A percentile compares a stretch with the other conserved stretches of the same genome.
Conservation (phyloP, 805 yeast genomes). For the Wickerhamiella alocasiicola region DNA sequence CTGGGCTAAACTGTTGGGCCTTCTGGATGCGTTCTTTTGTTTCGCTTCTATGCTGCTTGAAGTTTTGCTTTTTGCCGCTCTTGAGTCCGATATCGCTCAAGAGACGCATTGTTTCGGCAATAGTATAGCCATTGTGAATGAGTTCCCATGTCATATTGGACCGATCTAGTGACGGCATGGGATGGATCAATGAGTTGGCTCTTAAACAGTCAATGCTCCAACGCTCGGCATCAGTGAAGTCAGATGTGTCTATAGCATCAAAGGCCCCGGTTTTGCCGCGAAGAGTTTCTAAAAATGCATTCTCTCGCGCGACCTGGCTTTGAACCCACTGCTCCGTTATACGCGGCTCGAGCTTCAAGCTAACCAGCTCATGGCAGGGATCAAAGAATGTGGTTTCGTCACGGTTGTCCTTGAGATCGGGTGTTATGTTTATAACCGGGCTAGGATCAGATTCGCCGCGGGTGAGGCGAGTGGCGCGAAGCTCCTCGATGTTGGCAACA, state of each 20-base stretch:
- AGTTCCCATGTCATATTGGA: constrained; percentile 20
- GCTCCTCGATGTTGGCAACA: constrained; percentile 23
- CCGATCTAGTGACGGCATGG: neutral
- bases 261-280: neutral
- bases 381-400: constrained; percentile 38
- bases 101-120: constrained; percentile 22
- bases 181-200: neutral
- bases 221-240: constrained; percentile 29
- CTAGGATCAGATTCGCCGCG: constrained; percentile 14
- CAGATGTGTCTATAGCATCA: neutral
- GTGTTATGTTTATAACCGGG: constrained; percentile 11
- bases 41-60: neutral
- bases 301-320: constrained; percentile 14
- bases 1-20: neutral
- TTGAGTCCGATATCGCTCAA: constrained; percentile 1
- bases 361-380: constrained; percentile 5
- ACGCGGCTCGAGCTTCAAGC: constrained; percentile 13
- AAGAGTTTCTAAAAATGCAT: constrained; percentile 6
- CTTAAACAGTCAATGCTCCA: constrained; percentile 24
- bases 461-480: constrained; percentile 18
- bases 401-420: constrained; percentile 39
- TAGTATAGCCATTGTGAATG: constrained; percentile 21
- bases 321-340: constrained; percentile 12
- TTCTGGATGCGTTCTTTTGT: no score
- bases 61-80: neutral